Evolutionary conservation across 345 rosid genomes (phyloP).

Genomic region (Capsella bursapastoris): DNA sequence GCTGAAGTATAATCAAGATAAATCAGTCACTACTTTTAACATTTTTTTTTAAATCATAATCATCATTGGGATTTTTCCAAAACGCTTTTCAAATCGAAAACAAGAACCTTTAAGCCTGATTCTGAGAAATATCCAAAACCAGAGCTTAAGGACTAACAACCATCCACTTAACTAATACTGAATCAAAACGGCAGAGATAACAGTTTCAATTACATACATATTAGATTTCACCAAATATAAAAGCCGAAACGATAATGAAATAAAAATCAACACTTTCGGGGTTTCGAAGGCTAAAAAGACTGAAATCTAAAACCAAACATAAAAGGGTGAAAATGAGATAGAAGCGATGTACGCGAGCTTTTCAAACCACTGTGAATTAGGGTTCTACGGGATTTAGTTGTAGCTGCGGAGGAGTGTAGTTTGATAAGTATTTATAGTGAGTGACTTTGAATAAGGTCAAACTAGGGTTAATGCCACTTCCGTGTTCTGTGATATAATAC

Average conservation of each 20-base stretch:
- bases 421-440: slow-evolving; percentile 18
- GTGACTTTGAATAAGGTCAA: slow-evolving; percentile 5
- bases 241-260: not conserved
- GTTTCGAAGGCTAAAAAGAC: not conserved
- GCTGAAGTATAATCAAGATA: slow-evolving; percentile 10
- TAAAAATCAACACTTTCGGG: not conserved
- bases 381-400: not conserved
- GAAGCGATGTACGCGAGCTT: not conserved
- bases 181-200: not conserved
- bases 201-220: too few species aligned
- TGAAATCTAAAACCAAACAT: not conserved
- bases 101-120: not conserved
- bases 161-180: not conserved
- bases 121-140: not conserved
- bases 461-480: slow-evolving; percentile 22
- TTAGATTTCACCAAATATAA: too few species aligned
- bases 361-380: not conserved
- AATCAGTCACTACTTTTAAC: slow-evolving; percentile 32
- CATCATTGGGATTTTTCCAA: slow-evolving; percentile 27
- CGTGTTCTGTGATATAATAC: not conserved
- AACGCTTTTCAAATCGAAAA: not conserved
- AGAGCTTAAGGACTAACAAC: not conserved
- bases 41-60: slow-evolving; percentile 13
- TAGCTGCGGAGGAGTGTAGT: not conserved
- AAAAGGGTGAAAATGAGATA: not conserved